These are phyloP conservation scores for Floccularia luteovirens DNA, from an alignment of 768 basidiomycete species.

Conservation along the genomic window DNA sequence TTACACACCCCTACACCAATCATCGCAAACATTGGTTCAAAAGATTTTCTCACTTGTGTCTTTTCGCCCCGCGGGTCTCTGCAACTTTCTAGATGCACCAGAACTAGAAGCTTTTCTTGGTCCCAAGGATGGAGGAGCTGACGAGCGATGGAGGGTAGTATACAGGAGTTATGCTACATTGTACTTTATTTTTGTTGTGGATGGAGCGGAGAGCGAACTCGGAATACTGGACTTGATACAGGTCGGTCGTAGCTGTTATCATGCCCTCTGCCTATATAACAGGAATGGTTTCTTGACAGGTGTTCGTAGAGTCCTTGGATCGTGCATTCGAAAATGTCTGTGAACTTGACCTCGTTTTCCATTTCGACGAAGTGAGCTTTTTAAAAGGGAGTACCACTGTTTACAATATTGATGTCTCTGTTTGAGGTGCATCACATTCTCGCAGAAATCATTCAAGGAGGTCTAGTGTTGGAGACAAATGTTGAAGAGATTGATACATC, in stretches of 20 bases:
- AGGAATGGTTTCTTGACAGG: conserved; percentile 36
- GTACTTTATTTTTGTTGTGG: conserved; percentile 96
- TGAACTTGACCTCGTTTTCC: conserved; percentile 96
- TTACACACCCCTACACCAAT: conserved; percentile 72
- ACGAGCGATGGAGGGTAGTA: conserved; percentile 77
- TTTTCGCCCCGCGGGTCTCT: conserved; percentile 72
- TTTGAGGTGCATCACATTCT: conserved; percentile 97
- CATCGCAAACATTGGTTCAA: conserved; percentile 63
- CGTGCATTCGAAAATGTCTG: conserved; percentile 97
- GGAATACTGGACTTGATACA: conserved; percentile 96
- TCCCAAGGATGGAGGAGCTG: conserved; percentile 34
- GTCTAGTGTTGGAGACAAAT: conserved; percentile 92
- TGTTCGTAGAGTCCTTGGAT: conserved; percentile 96
- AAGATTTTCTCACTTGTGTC: conserved; percentile 89
- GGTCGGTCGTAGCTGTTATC: conserved; percentile 35
- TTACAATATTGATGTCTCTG: too few species aligned
- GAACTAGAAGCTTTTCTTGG: conserved; percentile 74
- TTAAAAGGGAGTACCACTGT: too few species aligned
- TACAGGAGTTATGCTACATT: conserved; percentile 95
- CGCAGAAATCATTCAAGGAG: conserved; percentile 94
- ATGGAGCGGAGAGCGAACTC: conserved; percentile 92
- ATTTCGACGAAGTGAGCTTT: conserved; percentile 84
- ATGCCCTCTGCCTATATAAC: not conserved
- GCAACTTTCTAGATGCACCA: conserved; percentile 95
- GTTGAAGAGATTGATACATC: conserved; percentile 75